Evolutionary conservation across 345 rosid genomes (phyloP).

Genomic region (Psidium guajava): DNA sequence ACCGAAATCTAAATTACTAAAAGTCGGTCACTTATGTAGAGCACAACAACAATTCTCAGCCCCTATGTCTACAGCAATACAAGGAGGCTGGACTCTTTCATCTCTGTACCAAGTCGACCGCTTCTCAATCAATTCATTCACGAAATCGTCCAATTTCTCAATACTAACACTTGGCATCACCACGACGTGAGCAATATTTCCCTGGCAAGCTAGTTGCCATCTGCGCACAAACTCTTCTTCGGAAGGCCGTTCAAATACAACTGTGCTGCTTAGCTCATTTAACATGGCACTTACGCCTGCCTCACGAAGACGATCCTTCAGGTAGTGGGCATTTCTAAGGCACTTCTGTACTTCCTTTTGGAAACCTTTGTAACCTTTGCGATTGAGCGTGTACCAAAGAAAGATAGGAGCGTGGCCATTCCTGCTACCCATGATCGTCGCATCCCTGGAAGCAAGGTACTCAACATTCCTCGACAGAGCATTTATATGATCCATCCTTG

Average conservation of each 20-base stretch:
- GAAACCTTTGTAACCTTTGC: conserved; percentile 88
- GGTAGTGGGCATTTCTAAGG: conserved; percentile 81
- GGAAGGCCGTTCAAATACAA: conserved; percentile 81
- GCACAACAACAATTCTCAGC: conserved; percentile 52
- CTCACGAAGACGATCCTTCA: conserved; percentile 50
- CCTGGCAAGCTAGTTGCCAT: conserved; percentile 96
- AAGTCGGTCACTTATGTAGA: conserved; percentile 36
- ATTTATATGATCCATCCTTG: conserved; percentile 76
- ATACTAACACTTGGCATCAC: conserved; percentile 87
- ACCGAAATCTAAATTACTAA: neutral
- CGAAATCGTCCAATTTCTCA: conserved; percentile 69
- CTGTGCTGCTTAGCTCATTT: conserved; percentile 90
- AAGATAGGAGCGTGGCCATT: conserved; percentile 98
- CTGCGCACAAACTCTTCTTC: conserved; percentile 86
- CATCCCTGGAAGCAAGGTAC: conserved; percentile 93
- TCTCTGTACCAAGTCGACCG: conserved; percentile 55
- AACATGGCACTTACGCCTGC: conserved; percentile 88
- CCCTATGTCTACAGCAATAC: conserved; percentile 61
- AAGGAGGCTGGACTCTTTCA: conserved; percentile 35
- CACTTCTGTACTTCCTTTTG: conserved; percentile 96
- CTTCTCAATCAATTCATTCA: conserved; percentile 45
- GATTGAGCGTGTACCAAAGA: conserved; percentile 90
- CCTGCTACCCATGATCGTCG: conserved; percentile 98
- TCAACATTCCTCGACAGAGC: conserved; percentile 78
- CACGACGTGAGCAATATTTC: conserved; percentile 78